Conservation (phyloP, 2,329 filamentous ascomycete species). For the Mollisiaceae sp. region DNA sequence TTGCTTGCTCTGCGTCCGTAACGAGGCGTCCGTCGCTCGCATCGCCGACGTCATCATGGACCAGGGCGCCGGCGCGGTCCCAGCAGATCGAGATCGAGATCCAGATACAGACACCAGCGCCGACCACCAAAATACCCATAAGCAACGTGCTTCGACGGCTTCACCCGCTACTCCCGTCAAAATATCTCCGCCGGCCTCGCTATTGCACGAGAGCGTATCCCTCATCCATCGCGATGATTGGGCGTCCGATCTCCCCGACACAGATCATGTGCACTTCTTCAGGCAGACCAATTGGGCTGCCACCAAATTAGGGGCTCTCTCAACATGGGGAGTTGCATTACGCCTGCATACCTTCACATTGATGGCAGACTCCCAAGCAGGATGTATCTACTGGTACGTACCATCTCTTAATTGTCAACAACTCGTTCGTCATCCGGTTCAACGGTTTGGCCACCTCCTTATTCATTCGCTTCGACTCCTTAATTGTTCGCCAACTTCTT, state of each 20-base stretch:
- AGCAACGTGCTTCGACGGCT: no score
- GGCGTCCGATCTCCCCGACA: constrained; percentile 29
- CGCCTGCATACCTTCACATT: constrained; percentile 32
- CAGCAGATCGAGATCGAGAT: background rate
- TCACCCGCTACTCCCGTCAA: background rate
- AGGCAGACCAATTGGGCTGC: constrained; percentile 33
- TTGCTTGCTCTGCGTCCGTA: background rate
- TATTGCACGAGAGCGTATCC: background rate
- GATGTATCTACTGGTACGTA: constrained; percentile 35
- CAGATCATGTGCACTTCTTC: constrained; percentile 35
- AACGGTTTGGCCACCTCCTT: background rate
- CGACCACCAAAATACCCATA: no score
- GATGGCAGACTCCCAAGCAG: constrained; percentile 35
- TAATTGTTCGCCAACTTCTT: no score
- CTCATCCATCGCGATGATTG: constrained; percentile 23
- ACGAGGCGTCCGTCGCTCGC: constrained; percentile 1
- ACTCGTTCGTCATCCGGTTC: no score
- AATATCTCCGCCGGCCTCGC: background rate
- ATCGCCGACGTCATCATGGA: constrained; percentile 2
- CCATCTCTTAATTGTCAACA: background rate
- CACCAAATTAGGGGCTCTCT: constrained; percentile 31
- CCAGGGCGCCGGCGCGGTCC: background rate
- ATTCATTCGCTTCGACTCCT: no score
- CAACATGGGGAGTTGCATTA: constrained; percentile 30
- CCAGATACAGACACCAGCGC: background rate